These are phyloP conservation scores for Microascus cirrosus DNA, from an alignment of 2,329 filamentous ascomycete genomes.

Conservation along the genomic window DNA sequence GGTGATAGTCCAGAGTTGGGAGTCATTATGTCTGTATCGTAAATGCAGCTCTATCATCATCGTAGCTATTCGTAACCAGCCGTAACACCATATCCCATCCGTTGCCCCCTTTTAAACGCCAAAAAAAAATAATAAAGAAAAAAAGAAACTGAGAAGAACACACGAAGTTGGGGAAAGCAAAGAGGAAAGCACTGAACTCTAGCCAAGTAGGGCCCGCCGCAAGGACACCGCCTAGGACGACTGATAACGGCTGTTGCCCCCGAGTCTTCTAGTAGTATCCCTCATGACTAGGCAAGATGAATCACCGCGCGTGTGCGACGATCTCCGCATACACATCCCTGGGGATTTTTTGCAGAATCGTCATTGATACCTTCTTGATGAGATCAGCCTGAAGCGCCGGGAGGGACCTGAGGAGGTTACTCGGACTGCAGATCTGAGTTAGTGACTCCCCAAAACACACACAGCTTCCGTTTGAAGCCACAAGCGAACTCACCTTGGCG, in stretches of 20 bases:
- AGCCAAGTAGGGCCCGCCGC: too few relatives aligned
- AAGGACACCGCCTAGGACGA: not conserved
- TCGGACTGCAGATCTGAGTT: conserved; percentile 52
- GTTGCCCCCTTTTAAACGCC: not conserved
- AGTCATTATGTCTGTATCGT: not conserved
- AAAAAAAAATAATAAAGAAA: not conserved
- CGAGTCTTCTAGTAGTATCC: too few relatives aligned
- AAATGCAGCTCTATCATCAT: not conserved
- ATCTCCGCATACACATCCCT: conserved; percentile 86
- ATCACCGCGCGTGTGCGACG: conserved; percentile 68
- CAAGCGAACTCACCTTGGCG: conserved; percentile 54
- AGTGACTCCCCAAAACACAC: not conserved
- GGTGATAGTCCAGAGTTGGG: not conserved
- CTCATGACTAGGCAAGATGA: not conserved
- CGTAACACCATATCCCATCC: not conserved
- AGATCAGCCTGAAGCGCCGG: conserved; percentile 73
- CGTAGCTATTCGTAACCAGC: not conserved
- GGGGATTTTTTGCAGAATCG: conserved; percentile 81
- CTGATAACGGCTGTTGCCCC: too few relatives aligned
- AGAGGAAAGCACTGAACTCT: not conserved
- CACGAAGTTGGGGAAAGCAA: not conserved
- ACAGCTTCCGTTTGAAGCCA: not conserved
- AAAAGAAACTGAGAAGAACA: not conserved
- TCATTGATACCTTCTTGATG: conserved; percentile 75
- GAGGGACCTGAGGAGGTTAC: conserved; percentile 81